These are phyloP conservation scores for Schoenoplectus tabernaemontani DNA, from an alignment of 202 grass and related monocot species.

Conservation along the genomic window DNA sequence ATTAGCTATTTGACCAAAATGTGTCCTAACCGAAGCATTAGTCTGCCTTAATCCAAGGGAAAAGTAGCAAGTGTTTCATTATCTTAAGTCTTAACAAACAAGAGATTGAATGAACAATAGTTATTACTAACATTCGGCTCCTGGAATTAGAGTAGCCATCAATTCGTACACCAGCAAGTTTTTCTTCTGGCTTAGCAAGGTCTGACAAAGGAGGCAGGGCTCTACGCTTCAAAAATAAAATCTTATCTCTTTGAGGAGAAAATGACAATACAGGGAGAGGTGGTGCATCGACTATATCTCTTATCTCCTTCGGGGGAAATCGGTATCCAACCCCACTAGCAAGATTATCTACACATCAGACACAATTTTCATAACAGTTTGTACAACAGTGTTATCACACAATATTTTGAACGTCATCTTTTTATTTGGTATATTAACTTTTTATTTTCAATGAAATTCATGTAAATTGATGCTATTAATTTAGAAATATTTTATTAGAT, in stretches of 20 bases:
- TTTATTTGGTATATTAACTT: not conserved
- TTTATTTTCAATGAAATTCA: not conserved
- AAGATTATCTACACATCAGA: slow-evolving; percentile 41
- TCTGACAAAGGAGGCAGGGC: slow-evolving; percentile 76
- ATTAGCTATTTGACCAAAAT: not conserved
- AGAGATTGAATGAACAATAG: slow-evolving; percentile 8
- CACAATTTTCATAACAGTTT: not conserved
- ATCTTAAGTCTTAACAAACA: not conserved
- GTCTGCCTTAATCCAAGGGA: not conserved
- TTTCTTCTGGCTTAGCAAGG: slow-evolving; percentile 90
- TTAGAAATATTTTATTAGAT: not conserved
- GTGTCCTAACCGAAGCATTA: not conserved
- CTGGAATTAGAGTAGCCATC: slow-evolving; percentile 80
- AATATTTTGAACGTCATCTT: too few species aligned
- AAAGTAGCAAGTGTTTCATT: not conserved
- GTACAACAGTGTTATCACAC: not conserved
- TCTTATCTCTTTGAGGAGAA: slow-evolving; percentile 88
- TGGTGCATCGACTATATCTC: slow-evolving; percentile 89
- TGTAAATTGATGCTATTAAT: not conserved
- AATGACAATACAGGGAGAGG: slow-evolving; percentile 81
- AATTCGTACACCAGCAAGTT: slow-evolving; percentile 92
- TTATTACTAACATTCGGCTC: slow-evolving; percentile 73
- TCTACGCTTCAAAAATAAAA: slow-evolving; percentile 82
- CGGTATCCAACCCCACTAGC: slow-evolving; percentile 37
- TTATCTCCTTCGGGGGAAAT: slow-evolving; percentile 88